Base-by-base conservation (phyloP, 768 basidiomycete species). In the Kwoniella shandongensis region DNA sequence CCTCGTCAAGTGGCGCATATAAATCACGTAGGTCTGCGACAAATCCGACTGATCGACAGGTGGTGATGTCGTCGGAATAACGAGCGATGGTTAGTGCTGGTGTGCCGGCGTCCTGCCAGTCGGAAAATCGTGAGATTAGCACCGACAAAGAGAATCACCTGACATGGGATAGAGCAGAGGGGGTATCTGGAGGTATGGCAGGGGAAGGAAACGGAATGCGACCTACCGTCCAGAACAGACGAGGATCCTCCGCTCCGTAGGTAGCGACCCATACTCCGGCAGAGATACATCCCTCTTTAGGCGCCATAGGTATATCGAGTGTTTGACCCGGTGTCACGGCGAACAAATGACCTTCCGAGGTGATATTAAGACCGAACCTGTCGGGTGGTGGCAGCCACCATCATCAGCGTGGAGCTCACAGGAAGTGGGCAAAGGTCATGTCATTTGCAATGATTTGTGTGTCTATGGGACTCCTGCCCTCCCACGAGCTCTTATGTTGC, bases 221-320 rank as follows among this genome's bases (percentile, higher is more conserved):
- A 54, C 58, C 49, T 26, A 59, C 58, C 18, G 58, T 59, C 58
- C 58, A 59, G 22, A 59, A 59, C 26, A 59, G 30, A 5, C 58
- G 32, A 13, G 58, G 58, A 54, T 59, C 58, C 29, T 59, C 58
- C 1, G 58, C 51, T 15, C 58, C 58, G 26, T 59, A 54, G 1
- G 58, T 59, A 7, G 51, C 51, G 20, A 54, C 46, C 44, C 44
- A 59, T 25, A 38, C 15, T 18, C 46, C 46, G 18, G 46, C 26
- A 4, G n/a, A 20, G 7, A 38, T n/a, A 32, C 58, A 59, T 4
- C 58, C 58, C 27, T 53, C 26, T 32, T 39, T 54, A 10, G 58
- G 58, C 30, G 40, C 46, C 58, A 59, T 59, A n/a, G 51, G 58
- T 38, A 59, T 41, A 38, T 59, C 58, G 20, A 59, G 44, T 5